phyloP scores from a whole-genome alignment of 2,329 filamentous ascomycete species.

The Basipetospora chlamydospora region DNA sequence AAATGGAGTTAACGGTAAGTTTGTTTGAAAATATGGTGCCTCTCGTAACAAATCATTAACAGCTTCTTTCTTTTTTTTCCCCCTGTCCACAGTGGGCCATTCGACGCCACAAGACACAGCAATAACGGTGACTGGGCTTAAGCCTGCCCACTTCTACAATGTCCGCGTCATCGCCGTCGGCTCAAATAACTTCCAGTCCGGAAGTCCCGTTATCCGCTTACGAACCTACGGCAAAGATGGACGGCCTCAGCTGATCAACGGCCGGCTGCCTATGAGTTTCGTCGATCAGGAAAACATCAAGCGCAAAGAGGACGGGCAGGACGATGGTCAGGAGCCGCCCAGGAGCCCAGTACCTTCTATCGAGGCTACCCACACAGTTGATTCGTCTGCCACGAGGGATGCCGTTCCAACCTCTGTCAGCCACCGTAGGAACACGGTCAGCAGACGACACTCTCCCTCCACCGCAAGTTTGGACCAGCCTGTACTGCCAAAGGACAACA shows the following conservation, averaged over 20 bases:
- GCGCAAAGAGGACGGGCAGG: slow-evolving; percentile 24
- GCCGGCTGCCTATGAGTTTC: slow-evolving; percentile 41
- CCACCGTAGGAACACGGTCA: slow-evolving; percentile 41
- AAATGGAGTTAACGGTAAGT: slow-evolving; percentile 77
- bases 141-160: slow-evolving; percentile 81
- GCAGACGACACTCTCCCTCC: slow-evolving; percentile 62
- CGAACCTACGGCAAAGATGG: slow-evolving; percentile 58
- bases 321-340: slow-evolving; percentile 29
- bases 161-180: slow-evolving; percentile 87
- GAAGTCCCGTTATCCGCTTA: slow-evolving; percentile 72
- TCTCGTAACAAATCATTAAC: background rate
- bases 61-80: too few relatives aligned
- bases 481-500: slow-evolving; percentile 24
- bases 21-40: background rate
- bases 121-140: slow-evolving; percentile 71
- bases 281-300: slow-evolving; percentile 33
- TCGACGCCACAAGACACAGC: slow-evolving; percentile 61
- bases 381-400: slow-evolving; percentile 53
- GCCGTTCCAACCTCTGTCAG: slow-evolving; percentile 28
- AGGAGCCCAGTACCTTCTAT: slow-evolving; percentile 38
- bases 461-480: slow-evolving; percentile 40
- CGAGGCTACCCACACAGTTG: slow-evolving; percentile 47
- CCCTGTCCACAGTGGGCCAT: slow-evolving; percentile 54
- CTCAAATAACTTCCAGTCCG: slow-evolving; percentile 80
- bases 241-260: slow-evolving; percentile 42